Base-by-base conservation (phyloP, 1,139 yeast species). In the Suhomyces anneliseae region DNA sequence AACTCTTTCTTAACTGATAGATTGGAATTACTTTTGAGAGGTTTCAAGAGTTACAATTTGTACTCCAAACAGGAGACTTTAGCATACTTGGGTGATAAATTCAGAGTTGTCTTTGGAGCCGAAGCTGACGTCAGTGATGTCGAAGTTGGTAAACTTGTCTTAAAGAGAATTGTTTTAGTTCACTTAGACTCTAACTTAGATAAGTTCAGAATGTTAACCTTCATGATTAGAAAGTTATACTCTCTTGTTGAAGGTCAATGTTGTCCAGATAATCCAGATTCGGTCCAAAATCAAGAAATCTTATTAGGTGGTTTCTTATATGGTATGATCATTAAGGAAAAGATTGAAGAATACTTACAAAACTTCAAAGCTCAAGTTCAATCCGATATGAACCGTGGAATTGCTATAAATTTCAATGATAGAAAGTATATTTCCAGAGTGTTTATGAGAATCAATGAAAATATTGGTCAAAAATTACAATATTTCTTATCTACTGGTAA, bases 1-100 rank as follows among this genome's bases (percentile, higher is more conserved):
- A 90, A 93, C 71, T 90, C 98, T 27, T 93, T 93, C 78, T 80
- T 93, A 67, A 93, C 99, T 33, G 99, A 95, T 81, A 96, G 99
- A 79, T 81, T 95, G 68, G 99, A 93, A 73, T 78, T 95, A 63
- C 76, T 93, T 62, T 77, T 93, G 61, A 83, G 98, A 71, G 83
- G 90, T 42, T 93, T 85, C 78, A 93, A 93, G 68, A 74, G 79
- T 40, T 93, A 92, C 72, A 79, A 81, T 51, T 76, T 93, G 51
- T 78, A 87, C 61, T 83, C 95, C 36, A 87, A 87, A 62, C 83
- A 88, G 59, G 96, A 93, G 66, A 88, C 97, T 15, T 76, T 93
- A 60, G 96, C 96, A 8, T 92, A 87, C 65, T 77, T 93, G 54
- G 99, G 99, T 64, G 96, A 90, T 68, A 93, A 93, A 70, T 93